Evolutionary conservation across 148 eudicot species (phyloP).

Genomic region (Vaccinium darrowii): DNA sequence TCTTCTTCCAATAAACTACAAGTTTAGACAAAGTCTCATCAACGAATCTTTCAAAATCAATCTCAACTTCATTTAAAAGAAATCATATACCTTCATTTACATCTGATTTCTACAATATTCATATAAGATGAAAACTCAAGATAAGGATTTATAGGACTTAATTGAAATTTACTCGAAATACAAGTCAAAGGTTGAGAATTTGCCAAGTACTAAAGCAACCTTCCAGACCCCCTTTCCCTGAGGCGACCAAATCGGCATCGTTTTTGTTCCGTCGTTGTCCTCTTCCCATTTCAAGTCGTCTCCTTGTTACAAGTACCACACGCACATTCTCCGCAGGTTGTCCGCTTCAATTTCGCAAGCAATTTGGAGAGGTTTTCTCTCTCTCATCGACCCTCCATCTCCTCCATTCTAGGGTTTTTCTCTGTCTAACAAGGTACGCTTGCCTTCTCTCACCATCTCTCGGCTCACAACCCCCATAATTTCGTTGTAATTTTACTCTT

Average conservation of each 20-base stretch:
- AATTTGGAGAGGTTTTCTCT: constrained; percentile 9
- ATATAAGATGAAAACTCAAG: no score
- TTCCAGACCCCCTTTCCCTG: neutral
- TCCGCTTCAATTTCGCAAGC: constrained; percentile 1
- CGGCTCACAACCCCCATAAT: neutral
- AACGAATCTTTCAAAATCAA: no score
- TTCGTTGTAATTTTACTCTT: neutral
- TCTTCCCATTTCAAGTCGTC: neutral
- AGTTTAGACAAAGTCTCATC: no score
- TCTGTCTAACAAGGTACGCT: constrained; percentile 11
- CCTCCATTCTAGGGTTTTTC: constrained; percentile 21
- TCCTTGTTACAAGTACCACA: neutral
- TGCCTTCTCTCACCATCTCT: neutral
- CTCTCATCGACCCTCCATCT: neutral
- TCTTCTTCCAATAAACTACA: no score
- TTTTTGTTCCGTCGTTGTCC: neutral
- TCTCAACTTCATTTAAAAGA: no score
- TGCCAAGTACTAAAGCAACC: neutral
- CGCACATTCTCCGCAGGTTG: neutral
- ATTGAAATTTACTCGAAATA: no score
- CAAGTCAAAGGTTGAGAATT: no score
- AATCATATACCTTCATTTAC: no score
- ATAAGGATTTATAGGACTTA: no score
- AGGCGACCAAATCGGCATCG: neutral
- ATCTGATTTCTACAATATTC: no score